Conservation (phyloP, 1,284 basidiomycete genomes). For the Mycena sp. region DNA sequence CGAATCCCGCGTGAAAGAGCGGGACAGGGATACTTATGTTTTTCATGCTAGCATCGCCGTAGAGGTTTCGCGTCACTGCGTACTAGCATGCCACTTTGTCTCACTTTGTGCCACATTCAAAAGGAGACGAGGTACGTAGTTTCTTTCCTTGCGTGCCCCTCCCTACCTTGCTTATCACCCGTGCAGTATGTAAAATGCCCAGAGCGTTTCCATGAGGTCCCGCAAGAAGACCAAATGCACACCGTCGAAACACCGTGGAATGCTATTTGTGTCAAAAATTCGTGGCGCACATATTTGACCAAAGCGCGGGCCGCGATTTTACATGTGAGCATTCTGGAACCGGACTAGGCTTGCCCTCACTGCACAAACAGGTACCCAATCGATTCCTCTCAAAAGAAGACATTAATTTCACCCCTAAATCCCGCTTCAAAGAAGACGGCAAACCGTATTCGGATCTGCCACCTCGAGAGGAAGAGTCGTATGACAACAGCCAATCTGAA, state of each 20-base stretch:
- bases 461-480: not conserved
- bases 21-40: conserved; percentile 10
- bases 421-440: not conserved
- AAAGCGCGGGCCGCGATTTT: not conserved
- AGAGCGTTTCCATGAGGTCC: conserved; percentile 5
- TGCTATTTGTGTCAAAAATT: conserved; percentile 1
- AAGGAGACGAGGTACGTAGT: conserved; percentile 8
- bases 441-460: not conserved
- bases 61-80: not conserved
- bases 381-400: conserved; percentile 18
- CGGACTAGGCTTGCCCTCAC: conserved; percentile 15
- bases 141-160: not conserved
- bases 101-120: conserved; percentile 12
- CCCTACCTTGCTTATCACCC: conserved; percentile 10
- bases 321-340: conserved; percentile 11
- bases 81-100: conserved; percentile 10
- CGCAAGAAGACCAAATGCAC: not conserved
- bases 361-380: conserved; percentile 17
- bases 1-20: conserved; percentile 6
- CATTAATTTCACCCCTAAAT: not conserved
- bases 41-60: conserved; percentile 3
- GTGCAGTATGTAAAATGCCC: conserved; percentile 9
- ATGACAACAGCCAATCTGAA: conserved; percentile 10
- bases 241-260: not conserved
- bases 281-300: not conserved